A percentile compares a stretch with the other conserved stretches of the same genome.
phyloP scores from a whole-genome alignment of 2,329 filamentous ascomycete genomes.

The Ustulina deusta region DNA sequence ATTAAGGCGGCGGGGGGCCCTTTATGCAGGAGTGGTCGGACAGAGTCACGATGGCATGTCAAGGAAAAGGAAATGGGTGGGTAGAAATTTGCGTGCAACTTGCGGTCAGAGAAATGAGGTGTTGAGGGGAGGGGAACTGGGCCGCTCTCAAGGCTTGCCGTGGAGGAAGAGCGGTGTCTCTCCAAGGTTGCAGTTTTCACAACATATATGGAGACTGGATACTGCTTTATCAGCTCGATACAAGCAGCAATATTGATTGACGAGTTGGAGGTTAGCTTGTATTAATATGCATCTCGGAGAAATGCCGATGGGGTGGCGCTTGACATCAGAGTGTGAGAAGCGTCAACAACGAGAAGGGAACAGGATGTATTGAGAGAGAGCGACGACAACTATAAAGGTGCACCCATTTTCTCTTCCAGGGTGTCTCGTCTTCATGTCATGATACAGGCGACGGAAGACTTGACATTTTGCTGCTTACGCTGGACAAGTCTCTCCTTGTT shows the following conservation, averaged over 20 bases:
- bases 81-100: conserved; percentile 20
- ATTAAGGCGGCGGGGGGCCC: conserved; percentile 33
- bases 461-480: background rate
- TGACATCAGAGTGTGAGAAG: conserved; percentile 10
- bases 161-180: conserved; percentile 36
- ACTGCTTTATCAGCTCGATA: conserved; percentile 30
- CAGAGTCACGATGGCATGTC: conserved; percentile 24
- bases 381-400: conserved; percentile 22
- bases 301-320: conserved; percentile 16
- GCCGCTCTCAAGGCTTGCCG: conserved; percentile 25
- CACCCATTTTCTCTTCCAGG: background rate
- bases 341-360: conserved; percentile 1
- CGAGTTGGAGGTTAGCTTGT: conserved; percentile 39
- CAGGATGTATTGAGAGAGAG: conserved; percentile 6
- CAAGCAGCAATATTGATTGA: conserved; percentile 24
- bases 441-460: background rate
- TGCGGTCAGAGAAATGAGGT: conserved; percentile 33
- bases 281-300: conserved; percentile 29
- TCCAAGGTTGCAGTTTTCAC: conserved; percentile 36
- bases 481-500: conserved; percentile 2
- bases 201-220: conserved; percentile 30
- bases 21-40: conserved; percentile 24
- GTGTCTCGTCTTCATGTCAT: background rate
- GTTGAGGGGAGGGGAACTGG: conserved; percentile 27
- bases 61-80: conserved; percentile 27